A percentile compares a stretch with the other conserved stretches of the same genome.
These are phyloP conservation scores for Aristolochia fimbriata DNA, from an alignment of 164 flowering plant species.

Conservation along the genomic window DNA sequence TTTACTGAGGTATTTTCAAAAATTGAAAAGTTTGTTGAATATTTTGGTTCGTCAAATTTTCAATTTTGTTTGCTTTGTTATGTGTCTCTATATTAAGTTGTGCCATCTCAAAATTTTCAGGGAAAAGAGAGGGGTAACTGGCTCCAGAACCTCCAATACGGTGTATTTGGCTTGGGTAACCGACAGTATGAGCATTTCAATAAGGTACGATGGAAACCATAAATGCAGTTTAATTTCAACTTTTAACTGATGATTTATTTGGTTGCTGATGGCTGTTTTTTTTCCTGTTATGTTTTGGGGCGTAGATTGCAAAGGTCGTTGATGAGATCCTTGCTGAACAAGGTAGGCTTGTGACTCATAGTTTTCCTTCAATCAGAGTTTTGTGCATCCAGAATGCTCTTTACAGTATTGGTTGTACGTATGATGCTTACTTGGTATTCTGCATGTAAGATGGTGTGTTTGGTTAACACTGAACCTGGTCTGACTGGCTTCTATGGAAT, in stretches of 20 bases:
- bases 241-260: neutral
- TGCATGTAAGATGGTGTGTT: no score
- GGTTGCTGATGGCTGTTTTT: neutral
- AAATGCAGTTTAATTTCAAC: neutral
- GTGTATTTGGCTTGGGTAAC: slow-evolving; percentile 92
- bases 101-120: slow-evolving; percentile 18
- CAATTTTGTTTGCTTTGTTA: neutral
- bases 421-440: no score
- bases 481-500: no score
- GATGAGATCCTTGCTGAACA: slow-evolving; percentile 55
- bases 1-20: slow-evolving; percentile 16
- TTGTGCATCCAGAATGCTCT: neutral
- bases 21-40: neutral
- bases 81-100: neutral
- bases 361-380: neutral
- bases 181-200: slow-evolving; percentile 97
- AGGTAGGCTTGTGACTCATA: slow-evolving; percentile 34
- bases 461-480: no score
- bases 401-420: neutral
- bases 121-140: slow-evolving; percentile 57
- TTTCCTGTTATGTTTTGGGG: neutral
- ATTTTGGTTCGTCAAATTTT: neutral
- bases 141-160: slow-evolving; percentile 56
- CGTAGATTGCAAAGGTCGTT: slow-evolving; percentile 75
- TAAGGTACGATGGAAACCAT: slow-evolving; percentile 38